A percentile compares a stretch with the other conserved stretches of the same genome.
These are phyloP conservation scores for Oenanthe javanica DNA, from an alignment of 140 eudicot genomes.

Conservation along the genomic window DNA sequence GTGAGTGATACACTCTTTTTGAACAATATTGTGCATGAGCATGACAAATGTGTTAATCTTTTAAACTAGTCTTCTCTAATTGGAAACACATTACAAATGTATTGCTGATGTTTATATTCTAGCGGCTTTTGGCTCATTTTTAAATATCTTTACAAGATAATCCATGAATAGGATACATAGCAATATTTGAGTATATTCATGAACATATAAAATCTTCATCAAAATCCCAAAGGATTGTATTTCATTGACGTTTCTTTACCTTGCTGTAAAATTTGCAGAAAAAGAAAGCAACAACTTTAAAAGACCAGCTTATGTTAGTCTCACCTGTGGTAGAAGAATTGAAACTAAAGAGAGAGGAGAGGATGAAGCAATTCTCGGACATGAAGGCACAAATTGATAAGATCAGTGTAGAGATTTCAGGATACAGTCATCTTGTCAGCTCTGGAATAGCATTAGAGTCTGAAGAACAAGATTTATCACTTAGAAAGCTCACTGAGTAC, in stretches of 20 bases:
- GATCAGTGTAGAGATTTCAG: conserved; percentile 59
- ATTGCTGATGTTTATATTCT: conserved; percentile 1
- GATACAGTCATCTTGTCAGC: conserved; percentile 39
- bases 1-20: not conserved
- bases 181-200: not conserved
- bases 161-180: not conserved
- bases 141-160: not conserved
- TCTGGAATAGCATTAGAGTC: conserved; percentile 30
- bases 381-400: conserved; percentile 64
- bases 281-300: conserved; percentile 54
- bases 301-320: conserved; percentile 65
- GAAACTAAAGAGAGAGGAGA: conserved; percentile 54
- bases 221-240: not conserved
- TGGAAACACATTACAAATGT: not conserved
- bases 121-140: too few species aligned
- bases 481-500: conserved; percentile 71
- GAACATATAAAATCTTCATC: not conserved
- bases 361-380: conserved; percentile 66
- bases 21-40: not conserved
- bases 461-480: conserved; percentile 76
- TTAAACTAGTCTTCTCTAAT: not conserved
- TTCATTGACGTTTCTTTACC: not conserved
- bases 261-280: conserved; percentile 30
- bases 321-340: conserved; percentile 66
- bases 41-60: not conserved